A percentile compares a stretch with the other conserved stretches of the same genome.
These are phyloP conservation scores for Domatiomyces globalis DNA, from an alignment of 2,329 filamentous ascomycete species.

Conservation along the genomic window DNA sequence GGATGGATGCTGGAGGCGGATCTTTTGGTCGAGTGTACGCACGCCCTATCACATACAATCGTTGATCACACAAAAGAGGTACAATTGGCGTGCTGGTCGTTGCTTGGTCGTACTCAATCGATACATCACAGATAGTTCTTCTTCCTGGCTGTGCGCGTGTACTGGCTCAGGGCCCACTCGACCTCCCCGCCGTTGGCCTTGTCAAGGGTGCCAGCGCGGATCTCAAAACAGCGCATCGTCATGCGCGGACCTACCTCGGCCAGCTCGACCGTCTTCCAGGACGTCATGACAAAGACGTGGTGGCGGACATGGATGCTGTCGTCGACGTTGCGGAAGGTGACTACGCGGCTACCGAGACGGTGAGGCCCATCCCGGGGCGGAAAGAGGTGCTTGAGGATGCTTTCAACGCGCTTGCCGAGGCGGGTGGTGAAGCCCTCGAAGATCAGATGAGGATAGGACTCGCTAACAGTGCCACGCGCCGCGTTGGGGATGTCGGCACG, in stretches of 20 bases:
- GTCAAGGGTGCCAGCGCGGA: conserved; percentile 77
- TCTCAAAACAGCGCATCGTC: conserved; percentile 95
- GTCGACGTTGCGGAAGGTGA: conserved; percentile 89
- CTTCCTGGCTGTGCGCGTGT: conserved; percentile 83
- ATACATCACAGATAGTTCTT: conserved; percentile 67
- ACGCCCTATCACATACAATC: too few species aligned
- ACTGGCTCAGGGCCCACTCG: conserved; percentile 93
- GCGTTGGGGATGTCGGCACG: conserved; percentile 85
- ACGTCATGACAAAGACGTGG: conserved; percentile 86
- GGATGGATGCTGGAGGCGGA: too few species aligned
- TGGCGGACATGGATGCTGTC: conserved; percentile 79
- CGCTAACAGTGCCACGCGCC: conserved; percentile 72
- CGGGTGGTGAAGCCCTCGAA: conserved; percentile 84
- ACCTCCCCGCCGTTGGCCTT: conserved; percentile 75
- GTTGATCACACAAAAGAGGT: too few species aligned
- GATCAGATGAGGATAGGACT: conserved; percentile 85
- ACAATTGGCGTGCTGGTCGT: background rate
- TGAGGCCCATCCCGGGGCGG: conserved; percentile 70
- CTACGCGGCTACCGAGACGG: conserved; percentile 74
- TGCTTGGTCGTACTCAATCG: background rate
- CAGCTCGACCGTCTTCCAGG: conserved; percentile 76
- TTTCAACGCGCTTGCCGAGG: conserved; percentile 68
- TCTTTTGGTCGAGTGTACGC: too few species aligned
- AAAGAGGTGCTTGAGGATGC: conserved; percentile 87
- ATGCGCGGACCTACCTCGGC: conserved; percentile 85